Evolutionary conservation across 495 filamentous ascomycete genomes (phyloP).

Genomic region (Cercophora newfieldiana): DNA sequence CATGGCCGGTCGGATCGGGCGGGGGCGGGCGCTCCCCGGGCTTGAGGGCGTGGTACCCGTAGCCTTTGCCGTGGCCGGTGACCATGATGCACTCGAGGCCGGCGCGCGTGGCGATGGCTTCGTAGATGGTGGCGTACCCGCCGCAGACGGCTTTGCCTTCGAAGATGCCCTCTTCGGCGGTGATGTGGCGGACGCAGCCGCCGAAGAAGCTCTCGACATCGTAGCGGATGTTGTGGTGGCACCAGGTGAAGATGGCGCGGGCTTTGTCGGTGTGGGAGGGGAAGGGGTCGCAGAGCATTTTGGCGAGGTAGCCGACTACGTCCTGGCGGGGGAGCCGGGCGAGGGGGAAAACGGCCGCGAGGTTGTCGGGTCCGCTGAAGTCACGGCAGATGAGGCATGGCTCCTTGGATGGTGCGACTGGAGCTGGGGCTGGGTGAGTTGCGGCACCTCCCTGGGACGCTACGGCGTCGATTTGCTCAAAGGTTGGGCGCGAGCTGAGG

Average conservation of each 20-base stretch:
- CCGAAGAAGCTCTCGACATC: conserved; percentile 76
- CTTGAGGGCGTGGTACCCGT: conserved; percentile 58
- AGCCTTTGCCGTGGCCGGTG: conserved; percentile 85
- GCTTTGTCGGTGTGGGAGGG: conserved; percentile 84
- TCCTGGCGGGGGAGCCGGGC: conserved; percentile 65
- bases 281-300: conserved; percentile 76
- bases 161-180: conserved; percentile 65
- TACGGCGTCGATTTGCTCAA: conserved; percentile 43
- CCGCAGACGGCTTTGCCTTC: conserved; percentile 84
- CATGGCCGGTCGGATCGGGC: conserved; percentile 58
- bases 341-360: conserved; percentile 76
- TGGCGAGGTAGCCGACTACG: conserved; percentile 66
- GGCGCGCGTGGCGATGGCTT: conserved; percentile 67
- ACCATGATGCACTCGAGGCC: conserved; percentile 73
- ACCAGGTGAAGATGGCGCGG: conserved; percentile 88
- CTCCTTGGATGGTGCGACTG: neutral
- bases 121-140: conserved; percentile 85
- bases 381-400: conserved; percentile 81
- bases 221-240: conserved; percentile 90
- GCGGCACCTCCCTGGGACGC: conserved; percentile 27
- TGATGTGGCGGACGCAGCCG: conserved; percentile 64
- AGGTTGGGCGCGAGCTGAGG: conserved; percentile 44
- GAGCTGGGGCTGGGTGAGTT: conserved; percentile 8
- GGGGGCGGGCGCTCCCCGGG: conserved; percentile 61
- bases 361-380: conserved; percentile 75